A percentile compares a stretch with the other conserved stretches of the same genome.
Conservation (phyloP, 805 yeast species). For the Saccharomyces paradoxus region DNA sequence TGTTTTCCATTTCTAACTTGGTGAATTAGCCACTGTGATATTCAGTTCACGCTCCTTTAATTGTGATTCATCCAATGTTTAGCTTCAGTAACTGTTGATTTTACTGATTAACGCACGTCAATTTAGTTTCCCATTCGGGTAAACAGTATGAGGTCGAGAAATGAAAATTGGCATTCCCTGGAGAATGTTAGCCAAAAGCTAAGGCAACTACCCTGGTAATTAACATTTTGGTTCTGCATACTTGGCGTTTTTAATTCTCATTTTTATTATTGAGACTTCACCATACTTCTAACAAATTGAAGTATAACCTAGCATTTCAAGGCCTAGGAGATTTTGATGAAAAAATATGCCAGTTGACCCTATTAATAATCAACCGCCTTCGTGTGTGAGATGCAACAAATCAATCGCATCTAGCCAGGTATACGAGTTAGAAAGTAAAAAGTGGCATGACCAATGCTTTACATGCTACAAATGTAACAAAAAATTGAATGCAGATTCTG, state of each 20-base stretch:
- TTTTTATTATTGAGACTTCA: not conserved
- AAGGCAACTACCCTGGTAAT: not conserved
- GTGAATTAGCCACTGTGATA: not conserved
- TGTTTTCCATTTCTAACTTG: not conserved
- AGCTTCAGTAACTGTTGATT: not conserved
- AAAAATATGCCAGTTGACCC: slow-evolving; percentile 4
- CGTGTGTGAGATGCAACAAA: slow-evolving; percentile 35
- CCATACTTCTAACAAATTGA: not conserved
- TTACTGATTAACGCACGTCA: not conserved
- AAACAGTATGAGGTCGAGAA: not conserved
- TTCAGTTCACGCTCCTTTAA: not conserved
- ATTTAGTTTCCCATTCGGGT: not conserved
- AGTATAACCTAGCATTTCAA: not conserved
- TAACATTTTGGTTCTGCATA: not conserved
- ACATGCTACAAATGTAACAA: slow-evolving; percentile 75
- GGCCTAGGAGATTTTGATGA: not conserved
- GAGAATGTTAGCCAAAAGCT: not conserved
- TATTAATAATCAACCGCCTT: slow-evolving; percentile 16
- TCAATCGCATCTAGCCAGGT: slow-evolving; percentile 83
- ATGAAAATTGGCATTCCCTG: not conserved
- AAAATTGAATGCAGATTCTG: slow-evolving; percentile 75
- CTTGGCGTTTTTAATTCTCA: not conserved
- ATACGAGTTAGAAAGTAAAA: slow-evolving; percentile 80
- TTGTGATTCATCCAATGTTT: not conserved
- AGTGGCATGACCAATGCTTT: slow-evolving; percentile 93